These are phyloP conservation scores for Fusarium torreyae DNA, from an alignment of 2,329 filamentous ascomycete species.

Conservation along the genomic window DNA sequence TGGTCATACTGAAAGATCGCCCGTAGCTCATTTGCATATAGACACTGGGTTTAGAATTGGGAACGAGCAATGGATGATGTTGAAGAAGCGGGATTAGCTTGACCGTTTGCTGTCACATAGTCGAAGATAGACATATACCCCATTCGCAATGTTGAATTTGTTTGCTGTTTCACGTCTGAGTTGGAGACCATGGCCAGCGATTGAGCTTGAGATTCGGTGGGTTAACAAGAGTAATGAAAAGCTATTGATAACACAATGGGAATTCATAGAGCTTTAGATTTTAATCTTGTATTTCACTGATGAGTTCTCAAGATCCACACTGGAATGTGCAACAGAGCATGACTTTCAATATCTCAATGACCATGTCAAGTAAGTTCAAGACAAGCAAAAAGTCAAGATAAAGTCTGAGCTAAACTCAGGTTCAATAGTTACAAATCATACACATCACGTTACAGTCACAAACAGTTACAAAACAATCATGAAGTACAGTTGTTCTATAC, in stretches of 20 bases:
- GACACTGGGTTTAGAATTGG: not conserved
- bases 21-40: not conserved
- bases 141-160: conserved; percentile 16
- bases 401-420: too few relatives aligned
- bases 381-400: too few relatives aligned
- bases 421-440: too few relatives aligned
- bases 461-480: not conserved
- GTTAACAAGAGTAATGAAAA: not conserved
- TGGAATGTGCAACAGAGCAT: too few relatives aligned
- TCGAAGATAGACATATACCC: conserved; percentile 39
- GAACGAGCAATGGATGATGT: conserved; percentile 2
- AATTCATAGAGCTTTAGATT: too few relatives aligned
- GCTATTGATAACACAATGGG: too few relatives aligned
- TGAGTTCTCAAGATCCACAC: too few relatives aligned
- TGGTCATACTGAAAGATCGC: conserved; percentile 8
- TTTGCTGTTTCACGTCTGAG: not conserved
- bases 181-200: too few relatives aligned
- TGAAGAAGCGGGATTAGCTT: not conserved
- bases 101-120: conserved; percentile 3
- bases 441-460: not conserved
- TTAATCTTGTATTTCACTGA: too few relatives aligned
- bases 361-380: too few relatives aligned
- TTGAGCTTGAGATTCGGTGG: not conserved
- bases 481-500: conserved; percentile 44
- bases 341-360: too few relatives aligned